These are phyloP conservation scores for Botryotinia convoluta DNA, from an alignment of 2,329 filamentous ascomycete genomes.

Conservation along the genomic window DNA sequence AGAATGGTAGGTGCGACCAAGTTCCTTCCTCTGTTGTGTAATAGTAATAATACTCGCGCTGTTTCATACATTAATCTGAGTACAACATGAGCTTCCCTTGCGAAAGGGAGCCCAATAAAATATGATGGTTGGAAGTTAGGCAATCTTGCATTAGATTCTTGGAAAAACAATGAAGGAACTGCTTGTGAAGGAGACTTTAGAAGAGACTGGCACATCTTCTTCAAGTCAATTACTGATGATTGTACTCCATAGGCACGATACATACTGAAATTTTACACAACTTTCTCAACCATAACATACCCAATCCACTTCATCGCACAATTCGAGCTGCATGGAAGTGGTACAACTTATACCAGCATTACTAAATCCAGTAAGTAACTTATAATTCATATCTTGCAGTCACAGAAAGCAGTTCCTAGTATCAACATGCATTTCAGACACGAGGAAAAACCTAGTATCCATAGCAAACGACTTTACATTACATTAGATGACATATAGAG, in stretches of 20 bases:
- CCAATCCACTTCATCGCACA: background rate
- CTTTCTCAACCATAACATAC: background rate
- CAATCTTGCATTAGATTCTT: background rate
- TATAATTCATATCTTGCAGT: background rate
- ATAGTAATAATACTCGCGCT: background rate
- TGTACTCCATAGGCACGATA: background rate
- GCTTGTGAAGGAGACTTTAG: background rate
- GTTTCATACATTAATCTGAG: background rate
- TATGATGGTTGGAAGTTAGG: too few relatives aligned
- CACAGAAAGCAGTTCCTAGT: background rate
- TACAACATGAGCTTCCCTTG: background rate
- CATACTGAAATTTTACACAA: background rate
- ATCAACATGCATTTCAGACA: background rate
- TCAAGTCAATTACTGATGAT: background rate
- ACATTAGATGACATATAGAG: background rate
- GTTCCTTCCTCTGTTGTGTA: background rate
- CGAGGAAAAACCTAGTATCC: background rate
- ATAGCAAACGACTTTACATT: background rate
- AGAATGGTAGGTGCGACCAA: background rate
- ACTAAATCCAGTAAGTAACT: background rate
- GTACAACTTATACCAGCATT: background rate
- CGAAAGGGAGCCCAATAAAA: background rate
- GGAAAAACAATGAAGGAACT: background rate
- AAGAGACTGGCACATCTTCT: background rate
- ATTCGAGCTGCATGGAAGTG: background rate